Evolutionary conservation across 129 eudicot species (phyloP).

Genomic region (Flaveria bidentis): DNA sequence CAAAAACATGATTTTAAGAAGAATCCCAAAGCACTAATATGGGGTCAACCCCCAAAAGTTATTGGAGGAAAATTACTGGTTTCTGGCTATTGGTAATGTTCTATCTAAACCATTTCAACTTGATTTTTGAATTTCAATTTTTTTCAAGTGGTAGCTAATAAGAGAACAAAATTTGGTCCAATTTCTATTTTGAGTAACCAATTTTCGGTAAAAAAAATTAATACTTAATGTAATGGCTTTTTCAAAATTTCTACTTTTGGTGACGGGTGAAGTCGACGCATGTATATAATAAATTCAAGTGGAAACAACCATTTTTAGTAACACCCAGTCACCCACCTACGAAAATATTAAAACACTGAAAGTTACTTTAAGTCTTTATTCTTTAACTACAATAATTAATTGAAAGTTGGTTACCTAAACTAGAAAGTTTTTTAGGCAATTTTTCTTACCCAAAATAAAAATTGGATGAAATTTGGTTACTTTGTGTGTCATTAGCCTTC

Average conservation of each 20-base stretch:
- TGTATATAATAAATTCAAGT: no score
- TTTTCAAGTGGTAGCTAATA: neutral
- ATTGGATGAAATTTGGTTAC: no score
- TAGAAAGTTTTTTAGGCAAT: neutral
- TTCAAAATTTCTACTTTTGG: neutral
- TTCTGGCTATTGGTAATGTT: constrained; percentile 91
- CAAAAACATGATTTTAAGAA: constrained; percentile 88
- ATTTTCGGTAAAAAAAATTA: neutral
- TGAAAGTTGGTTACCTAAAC: neutral
- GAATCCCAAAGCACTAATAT: constrained; percentile 84
- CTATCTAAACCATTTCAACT: neutral
- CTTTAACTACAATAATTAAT: neutral
- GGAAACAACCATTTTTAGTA: no score
- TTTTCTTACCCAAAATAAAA: no score
- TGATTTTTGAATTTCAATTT: neutral
- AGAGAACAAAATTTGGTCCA: neutral
- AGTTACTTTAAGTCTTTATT: neutral
- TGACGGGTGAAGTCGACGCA: no score
- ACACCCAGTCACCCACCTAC: no score
- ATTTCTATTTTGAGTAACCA: neutral
- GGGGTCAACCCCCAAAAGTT: constrained; percentile 93
- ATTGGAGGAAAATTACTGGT: constrained; percentile 95
- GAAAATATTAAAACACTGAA: neutral
- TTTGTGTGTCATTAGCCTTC: no score
- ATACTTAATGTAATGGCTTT: neutral